phyloP scores from a whole-genome alignment of 192 early-diverging fungal species.

The Globomyces pollinis-pini region DNA sequence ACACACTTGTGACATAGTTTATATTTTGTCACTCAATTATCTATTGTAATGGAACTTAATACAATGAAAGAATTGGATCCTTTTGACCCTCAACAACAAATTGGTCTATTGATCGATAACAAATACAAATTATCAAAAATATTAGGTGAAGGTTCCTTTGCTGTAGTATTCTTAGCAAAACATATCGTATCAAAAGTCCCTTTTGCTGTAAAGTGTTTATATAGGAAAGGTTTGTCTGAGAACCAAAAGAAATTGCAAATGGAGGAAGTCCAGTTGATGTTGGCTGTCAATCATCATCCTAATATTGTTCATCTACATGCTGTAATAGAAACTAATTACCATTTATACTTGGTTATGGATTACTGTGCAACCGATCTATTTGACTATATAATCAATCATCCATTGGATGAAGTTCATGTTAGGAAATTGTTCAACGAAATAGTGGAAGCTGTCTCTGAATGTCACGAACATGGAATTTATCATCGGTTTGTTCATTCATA shows the following conservation, averaged over 20 bases:
- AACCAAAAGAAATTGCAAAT: constrained; percentile 30
- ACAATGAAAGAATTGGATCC: too few relatives aligned
- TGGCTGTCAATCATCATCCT: constrained; percentile 16
- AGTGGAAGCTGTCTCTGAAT: constrained; percentile 63
- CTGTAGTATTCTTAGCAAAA: constrained; percentile 22
- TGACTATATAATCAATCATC: constrained; percentile 31
- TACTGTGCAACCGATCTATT: constrained; percentile 32
- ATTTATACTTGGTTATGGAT: constrained; percentile 28
- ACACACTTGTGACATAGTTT: too few relatives aligned
- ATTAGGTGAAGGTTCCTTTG: constrained; percentile 41
- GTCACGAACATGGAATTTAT: constrained; percentile 71
- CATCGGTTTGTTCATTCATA: too few relatives aligned
- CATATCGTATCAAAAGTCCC: not conserved
- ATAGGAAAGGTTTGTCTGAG: constrained; percentile 31
- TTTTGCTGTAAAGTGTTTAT: constrained; percentile 41
- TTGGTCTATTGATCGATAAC: not conserved
- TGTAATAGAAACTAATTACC: constrained; percentile 30
- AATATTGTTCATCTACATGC: constrained; percentile 33
- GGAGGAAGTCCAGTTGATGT: constrained; percentile 23
- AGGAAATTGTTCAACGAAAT: constrained; percentile 63
- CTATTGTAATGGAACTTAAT: too few relatives aligned
- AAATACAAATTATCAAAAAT: constrained; percentile 18
- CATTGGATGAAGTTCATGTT: constrained; percentile 18
- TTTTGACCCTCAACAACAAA: not conserved
- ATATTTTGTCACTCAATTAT: too few relatives aligned